phyloP scores from a whole-genome alignment of 352 stramenopile genomes.

The Elongisporangium senticosum region DNA sequence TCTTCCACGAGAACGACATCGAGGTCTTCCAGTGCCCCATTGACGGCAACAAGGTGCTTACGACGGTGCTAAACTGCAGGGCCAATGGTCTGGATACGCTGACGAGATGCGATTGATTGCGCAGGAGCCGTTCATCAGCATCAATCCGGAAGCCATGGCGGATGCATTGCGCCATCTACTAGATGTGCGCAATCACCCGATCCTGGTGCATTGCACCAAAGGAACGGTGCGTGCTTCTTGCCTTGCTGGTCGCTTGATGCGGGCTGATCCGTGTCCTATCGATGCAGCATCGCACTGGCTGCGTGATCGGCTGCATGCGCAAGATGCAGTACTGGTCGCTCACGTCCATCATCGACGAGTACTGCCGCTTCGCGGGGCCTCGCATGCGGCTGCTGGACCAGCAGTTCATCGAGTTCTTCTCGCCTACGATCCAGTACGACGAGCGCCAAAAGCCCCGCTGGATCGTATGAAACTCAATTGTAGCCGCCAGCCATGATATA shows the following conservation, averaged over 20 bases:
- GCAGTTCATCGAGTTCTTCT: slow-evolving; percentile 90
- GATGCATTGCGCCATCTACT: slow-evolving; percentile 73
- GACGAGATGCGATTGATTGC: not conserved
- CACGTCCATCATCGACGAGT: slow-evolving; percentile 86
- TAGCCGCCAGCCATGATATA: no score
- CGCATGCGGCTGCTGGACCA: slow-evolving; percentile 84
- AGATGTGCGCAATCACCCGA: slow-evolving; percentile 83
- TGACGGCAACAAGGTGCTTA: slow-evolving; percentile 78
- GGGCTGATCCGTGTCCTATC: not conserved
- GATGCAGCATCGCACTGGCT: slow-evolving; percentile 70
- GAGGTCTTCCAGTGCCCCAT: slow-evolving; percentile 82
- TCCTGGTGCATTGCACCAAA: slow-evolving; percentile 87
- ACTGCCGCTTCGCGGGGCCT: slow-evolving; percentile 78
- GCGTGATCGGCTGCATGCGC: slow-evolving; percentile 81
- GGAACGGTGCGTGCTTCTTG: slow-evolving; percentile 53
- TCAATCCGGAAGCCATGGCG: slow-evolving; percentile 77
- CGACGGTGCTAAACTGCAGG: not conserved
- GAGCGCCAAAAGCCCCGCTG: slow-evolving; percentile 71
- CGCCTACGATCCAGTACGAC: slow-evolving; percentile 70
- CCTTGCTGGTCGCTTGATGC: not conserved
- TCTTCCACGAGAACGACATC: slow-evolving; percentile 81
- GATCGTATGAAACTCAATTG: slow-evolving; percentile 32
- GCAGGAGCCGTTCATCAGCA: slow-evolving; percentile 88
- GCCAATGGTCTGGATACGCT: not conserved
- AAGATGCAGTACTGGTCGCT: slow-evolving; percentile 87